Conservation (phyloP, 2,329 filamentous ascomycete species). For the Trichothecium roseum region DNA sequence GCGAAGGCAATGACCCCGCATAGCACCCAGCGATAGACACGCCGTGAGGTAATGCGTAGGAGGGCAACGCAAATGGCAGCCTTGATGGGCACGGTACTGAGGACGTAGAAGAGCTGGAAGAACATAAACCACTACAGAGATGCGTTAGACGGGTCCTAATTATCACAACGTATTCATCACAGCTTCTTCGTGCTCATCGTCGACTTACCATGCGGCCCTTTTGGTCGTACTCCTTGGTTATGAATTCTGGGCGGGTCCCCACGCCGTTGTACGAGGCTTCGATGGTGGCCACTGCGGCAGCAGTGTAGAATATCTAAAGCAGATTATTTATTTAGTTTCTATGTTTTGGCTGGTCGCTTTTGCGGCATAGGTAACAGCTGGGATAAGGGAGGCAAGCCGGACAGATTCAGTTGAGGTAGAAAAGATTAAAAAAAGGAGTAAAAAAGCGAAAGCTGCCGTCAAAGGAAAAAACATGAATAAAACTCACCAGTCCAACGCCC, state of each 20-base stretch:
- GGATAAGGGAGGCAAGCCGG: too few relatives aligned
- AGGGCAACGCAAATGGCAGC: slow-evolving; percentile 8
- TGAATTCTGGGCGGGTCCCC: neutral
- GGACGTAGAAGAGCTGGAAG: slow-evolving; percentile 3
- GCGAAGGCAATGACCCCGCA: slow-evolving; percentile 1
- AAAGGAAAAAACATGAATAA: too few relatives aligned
- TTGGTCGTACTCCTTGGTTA: neutral
- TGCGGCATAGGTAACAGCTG: too few relatives aligned
- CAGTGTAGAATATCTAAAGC: neutral
- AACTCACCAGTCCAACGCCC: slow-evolving; percentile 8
- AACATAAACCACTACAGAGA: neutral
- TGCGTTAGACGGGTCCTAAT: too few relatives aligned
- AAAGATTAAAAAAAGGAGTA: too few relatives aligned
- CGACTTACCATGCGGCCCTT: slow-evolving; percentile 1
- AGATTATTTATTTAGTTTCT: neutral
- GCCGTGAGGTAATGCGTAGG: slow-evolving; percentile 6
- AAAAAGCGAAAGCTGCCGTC: too few relatives aligned
- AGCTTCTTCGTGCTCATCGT: too few relatives aligned
- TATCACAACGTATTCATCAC: neutral
- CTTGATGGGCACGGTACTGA: slow-evolving; percentile 6
- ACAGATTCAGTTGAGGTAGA: too few relatives aligned
- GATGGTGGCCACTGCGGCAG: neutral
- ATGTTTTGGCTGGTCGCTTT: too few relatives aligned
- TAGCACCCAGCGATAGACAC: slow-evolving; percentile 1
- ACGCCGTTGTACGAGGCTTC: neutral